Conservation (phyloP, 2,329 filamentous ascomycete genomes). For the Gnomoniopsis sp. region DNA sequence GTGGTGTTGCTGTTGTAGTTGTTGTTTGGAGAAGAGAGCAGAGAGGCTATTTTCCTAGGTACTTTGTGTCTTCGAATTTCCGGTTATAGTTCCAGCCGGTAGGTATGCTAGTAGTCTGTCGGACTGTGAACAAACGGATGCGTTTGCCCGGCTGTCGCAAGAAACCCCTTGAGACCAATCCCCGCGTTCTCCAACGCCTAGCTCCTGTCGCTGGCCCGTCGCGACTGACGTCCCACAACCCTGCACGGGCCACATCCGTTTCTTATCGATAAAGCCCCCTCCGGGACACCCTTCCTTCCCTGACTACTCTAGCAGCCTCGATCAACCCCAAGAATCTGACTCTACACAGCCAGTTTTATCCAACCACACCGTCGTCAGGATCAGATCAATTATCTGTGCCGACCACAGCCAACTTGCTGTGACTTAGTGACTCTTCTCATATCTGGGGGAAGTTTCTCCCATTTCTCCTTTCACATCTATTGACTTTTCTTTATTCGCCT, state of each 20-base stretch:
- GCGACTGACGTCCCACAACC: neutral
- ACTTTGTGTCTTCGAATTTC: neutral
- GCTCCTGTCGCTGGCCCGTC: neutral
- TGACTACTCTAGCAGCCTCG: neutral
- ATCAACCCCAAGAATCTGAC: neutral
- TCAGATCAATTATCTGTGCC: neutral
- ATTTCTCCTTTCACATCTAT: neutral
- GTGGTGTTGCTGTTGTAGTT: slow-evolving; percentile 13
- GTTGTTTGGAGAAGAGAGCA: slow-evolving; percentile 1
- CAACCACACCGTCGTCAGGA: neutral
- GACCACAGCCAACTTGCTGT: neutral
- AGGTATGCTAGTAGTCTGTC: too few relatives aligned
- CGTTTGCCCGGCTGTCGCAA: neutral
- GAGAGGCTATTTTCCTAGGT: neutral
- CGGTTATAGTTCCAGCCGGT: neutral
- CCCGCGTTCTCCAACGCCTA: neutral
- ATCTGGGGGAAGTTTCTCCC: neutral
- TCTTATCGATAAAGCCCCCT: slow-evolving; percentile 1
- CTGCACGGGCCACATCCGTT: neutral
- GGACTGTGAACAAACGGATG: neutral
- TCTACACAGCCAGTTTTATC: neutral
- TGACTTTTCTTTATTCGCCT: neutral
- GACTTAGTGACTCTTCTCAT: neutral
- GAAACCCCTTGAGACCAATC: neutral
- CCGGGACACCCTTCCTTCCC: neutral